Base-by-base conservation (phyloP, 169 alveolate species). In the Blepharisma undulans region DNA sequence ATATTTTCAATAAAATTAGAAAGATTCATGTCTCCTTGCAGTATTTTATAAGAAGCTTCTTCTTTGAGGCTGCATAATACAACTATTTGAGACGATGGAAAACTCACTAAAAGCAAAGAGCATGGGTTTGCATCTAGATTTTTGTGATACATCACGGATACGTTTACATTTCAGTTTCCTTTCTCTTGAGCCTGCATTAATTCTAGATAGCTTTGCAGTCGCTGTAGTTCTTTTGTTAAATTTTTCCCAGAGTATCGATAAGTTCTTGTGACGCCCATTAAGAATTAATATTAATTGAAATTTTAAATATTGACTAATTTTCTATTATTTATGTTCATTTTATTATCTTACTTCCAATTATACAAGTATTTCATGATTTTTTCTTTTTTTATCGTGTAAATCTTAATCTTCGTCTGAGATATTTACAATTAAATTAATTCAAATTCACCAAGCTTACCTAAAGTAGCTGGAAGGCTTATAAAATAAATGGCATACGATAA, bases 401-500 rank as follows among this genome's bases (percentile, higher is more conserved):
- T 48, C 66, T 48, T 48, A 12, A 48, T 48, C 14, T 0, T 48
- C 10, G 14, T 48, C 12, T 0, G 14, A 48, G 14, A 48, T 1
- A 48, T 48, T 48, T 48, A 36, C 66, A 48, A 48, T 48, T 48
- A 48, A 48, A 48, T 48, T 48, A 2, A 48, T 48, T 48, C 66
- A 48, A 48, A 48, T 48, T 48, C 66, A 18, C 66, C 66, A 48
- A 48, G 14, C 66, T 48, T 18, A 18, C 66, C 14, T 48, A 48
- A 48, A 48, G 66, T 48, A 48, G 2, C 66, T 48, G 14, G 66
- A 48, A 48, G 66, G 14, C 66, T 48, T 48, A 48, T 48, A 72
- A 72, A 25, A 82, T 82, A 82, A 82, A 82, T 82, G 89, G 89
- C 89, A 22, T 60, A 82, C 89, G 89, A 82, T 19, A 34, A 60